These are phyloP conservation scores for Globisporangium emineosum DNA, from an alignment of 352 stramenopile genomes.

Conservation along the genomic window DNA sequence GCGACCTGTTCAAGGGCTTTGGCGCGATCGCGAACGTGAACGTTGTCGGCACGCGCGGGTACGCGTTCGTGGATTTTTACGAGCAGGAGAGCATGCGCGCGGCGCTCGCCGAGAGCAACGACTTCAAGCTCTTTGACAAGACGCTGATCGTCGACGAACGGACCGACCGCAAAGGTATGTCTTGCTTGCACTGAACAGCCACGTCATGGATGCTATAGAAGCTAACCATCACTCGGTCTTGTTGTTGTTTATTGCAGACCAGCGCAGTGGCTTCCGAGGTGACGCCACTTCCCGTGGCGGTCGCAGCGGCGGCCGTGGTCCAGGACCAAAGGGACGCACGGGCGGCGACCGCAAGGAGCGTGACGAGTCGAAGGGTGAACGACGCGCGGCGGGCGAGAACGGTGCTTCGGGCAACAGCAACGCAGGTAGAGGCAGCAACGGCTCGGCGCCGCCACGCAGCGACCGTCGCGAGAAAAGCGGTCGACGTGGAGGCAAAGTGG, in stretches of 20 bases:
- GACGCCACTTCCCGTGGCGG: slow-evolving; percentile 36
- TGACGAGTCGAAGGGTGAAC: slow-evolving; percentile 47
- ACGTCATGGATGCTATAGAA: slow-evolving; percentile 12
- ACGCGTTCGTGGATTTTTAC: slow-evolving; percentile 83
- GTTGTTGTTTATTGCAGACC: slow-evolving; percentile 13
- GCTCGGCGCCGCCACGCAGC: slow-evolving; percentile 19
- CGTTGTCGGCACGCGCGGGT: slow-evolving; percentile 51
- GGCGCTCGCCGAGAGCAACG: slow-evolving; percentile 54
- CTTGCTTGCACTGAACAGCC: not conserved
- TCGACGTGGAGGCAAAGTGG: slow-evolving; percentile 65
- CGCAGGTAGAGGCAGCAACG: slow-evolving; percentile 14
- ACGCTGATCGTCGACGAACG: slow-evolving; percentile 72
- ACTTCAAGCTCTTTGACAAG: slow-evolving; percentile 79
- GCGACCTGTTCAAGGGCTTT: slow-evolving; percentile 78
- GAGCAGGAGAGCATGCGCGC: slow-evolving; percentile 77
- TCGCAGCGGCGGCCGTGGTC: slow-evolving; percentile 41
- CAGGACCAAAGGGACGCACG: slow-evolving; percentile 50
- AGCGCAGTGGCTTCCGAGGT: slow-evolving; percentile 52
- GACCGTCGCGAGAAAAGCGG: slow-evolving; percentile 62
- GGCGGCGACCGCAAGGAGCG: slow-evolving; percentile 63
- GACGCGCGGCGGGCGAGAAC: slow-evolving; percentile 17
- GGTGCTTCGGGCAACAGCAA: slow-evolving; percentile 37
- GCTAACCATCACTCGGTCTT: not conserved
- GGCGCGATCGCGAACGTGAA: slow-evolving; percentile 72
- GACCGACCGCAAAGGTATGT: slow-evolving; percentile 64